Base-by-base conservation (phyloP, 495 filamentous ascomycete species). In the Xylaria venustula region DNA sequence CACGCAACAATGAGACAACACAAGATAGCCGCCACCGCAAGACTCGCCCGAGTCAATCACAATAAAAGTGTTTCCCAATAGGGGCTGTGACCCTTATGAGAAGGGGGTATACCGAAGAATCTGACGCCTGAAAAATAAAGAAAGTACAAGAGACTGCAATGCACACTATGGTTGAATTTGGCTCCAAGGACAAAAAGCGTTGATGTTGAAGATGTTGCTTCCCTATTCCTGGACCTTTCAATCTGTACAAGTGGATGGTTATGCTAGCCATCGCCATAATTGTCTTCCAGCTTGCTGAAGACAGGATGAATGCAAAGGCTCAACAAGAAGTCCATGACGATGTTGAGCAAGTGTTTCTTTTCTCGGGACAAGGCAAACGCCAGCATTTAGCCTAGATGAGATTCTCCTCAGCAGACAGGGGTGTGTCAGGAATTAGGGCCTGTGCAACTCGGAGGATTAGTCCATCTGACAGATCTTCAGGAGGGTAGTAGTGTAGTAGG, bases 371-470 rank as follows among this genome's bases (percentile, higher is more conserved):
- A 34, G 30, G 30, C 30, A 11, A 5, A 34, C 30, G 30, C 30
- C 30, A 34, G 30, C 30, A 11, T 11, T 34, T 34, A 40, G 34
- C 63, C 40, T 65, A 68, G 42, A 66, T 64, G 34, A 64, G 54
- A 34, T 66, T 64, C 19, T 64, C 65, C 22, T 59, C 26, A 7
- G 59, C 46, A 4, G 68, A 66, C 42, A 66, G 64, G 26, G 68
- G 63, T 2, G 64, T 65, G 28, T 54, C 61, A 1, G 65, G 60
- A 0, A 58, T 64, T 0, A 56, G 62, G 1, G 56, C 46, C 68
- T 70, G 20, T 7, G 19, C 14, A 7, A 36, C 20, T 1, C 8
- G 44, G 25, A 59, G 47, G 14, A 32, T 60, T 60, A 60, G 48
- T 15, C 30, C 15, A 40, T 32, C 57, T 50, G 32, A 32, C n/a